Conservation (phyloP, 108 stramenopile species). For the Skeletonema potamos region DNA sequence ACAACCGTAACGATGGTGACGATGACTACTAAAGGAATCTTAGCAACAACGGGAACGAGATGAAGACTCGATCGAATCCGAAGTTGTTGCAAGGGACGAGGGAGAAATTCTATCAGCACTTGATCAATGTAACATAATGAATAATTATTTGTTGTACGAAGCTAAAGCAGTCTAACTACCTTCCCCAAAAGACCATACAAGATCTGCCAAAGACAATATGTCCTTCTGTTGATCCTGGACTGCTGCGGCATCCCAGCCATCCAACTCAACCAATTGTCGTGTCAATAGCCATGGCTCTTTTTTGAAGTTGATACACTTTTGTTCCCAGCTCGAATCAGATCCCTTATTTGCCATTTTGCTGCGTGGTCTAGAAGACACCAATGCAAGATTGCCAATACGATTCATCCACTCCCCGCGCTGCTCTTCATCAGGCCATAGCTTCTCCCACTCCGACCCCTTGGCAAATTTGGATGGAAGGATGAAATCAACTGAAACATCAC, state of each 20-base stretch:
- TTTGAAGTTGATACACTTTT: conserved; percentile 28
- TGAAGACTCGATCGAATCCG: too few species aligned
- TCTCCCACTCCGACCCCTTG: neutral
- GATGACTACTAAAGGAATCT: too few species aligned
- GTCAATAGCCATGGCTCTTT: conserved; percentile 44
- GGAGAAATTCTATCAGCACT: too few species aligned
- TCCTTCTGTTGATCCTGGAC: conserved; percentile 27
- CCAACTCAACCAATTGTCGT: conserved; percentile 29
- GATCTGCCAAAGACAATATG: conserved; percentile 26
- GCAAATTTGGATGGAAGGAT: neutral
- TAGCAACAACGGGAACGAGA: too few species aligned
- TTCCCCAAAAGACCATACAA: conserved; percentile 17
- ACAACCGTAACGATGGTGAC: too few species aligned
- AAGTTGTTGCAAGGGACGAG: too few species aligned
- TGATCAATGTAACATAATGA: too few species aligned
- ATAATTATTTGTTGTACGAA: too few species aligned
- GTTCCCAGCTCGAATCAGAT: conserved; percentile 18
- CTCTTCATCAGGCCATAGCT: conserved; percentile 34
- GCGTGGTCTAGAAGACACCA: conserved; percentile 18
- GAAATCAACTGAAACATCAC: neutral
- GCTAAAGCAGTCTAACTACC: neutral
- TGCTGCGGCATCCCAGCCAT: conserved; percentile 30
- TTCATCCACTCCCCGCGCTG: conserved; percentile 24
- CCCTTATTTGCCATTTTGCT: conserved; percentile 12
- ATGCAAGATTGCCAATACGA: conserved; percentile 44